These are phyloP conservation scores for Acanthamoeba triangularis DNA, from an alignment of 208 protist genomes.

Conservation along the genomic window DNA sequence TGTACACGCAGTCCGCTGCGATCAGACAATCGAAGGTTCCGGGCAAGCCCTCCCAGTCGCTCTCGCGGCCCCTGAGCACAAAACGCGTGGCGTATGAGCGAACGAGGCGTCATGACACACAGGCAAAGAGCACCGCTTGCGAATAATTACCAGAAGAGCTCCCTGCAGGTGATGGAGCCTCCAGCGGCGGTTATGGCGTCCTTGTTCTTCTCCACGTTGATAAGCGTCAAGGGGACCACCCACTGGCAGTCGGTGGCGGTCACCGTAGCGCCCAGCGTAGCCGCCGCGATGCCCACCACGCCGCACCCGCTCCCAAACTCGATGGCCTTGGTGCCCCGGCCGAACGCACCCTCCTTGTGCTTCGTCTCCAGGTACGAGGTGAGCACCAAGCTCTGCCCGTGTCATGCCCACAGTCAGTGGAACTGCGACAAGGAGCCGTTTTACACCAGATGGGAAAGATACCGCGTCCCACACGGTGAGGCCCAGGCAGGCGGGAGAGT, in stretches of 20 bases:
- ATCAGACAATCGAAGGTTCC: slow-evolving; percentile 29
- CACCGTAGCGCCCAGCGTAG: slow-evolving; percentile 25
- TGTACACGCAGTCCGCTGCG: slow-evolving; percentile 49
- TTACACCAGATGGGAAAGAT: not conserved
- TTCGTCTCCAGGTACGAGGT: slow-evolving; percentile 32
- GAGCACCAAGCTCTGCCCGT: slow-evolving; percentile 29
- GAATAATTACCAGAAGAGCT: slow-evolving; percentile 47
- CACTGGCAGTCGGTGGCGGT: slow-evolving; percentile 63
- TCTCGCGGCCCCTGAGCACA: slow-evolving; percentile 6
- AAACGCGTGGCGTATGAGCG: not conserved
- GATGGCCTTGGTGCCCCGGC: slow-evolving; percentile 14
- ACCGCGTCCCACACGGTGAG: slow-evolving; percentile 60
- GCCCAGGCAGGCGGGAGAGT: slow-evolving; percentile 20
- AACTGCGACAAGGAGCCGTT: not conserved
- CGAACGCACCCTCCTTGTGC: slow-evolving; percentile 12
- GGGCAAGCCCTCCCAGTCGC: slow-evolving; percentile 30
- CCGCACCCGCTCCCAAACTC: slow-evolving; percentile 53
- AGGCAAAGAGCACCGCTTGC: not conserved
- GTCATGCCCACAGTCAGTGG: not conserved
- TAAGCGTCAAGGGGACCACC: slow-evolving; percentile 30
- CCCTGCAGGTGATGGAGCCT: slow-evolving; percentile 60
- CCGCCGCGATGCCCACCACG: slow-evolving; percentile 54
- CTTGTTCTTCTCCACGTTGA: slow-evolving; percentile 63
- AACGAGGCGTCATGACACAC: not conserved
- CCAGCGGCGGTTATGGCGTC: not conserved